These are phyloP conservation scores for Spinacia oleracea DNA, from an alignment of 179 eudicot species.

Conservation along the genomic window DNA sequence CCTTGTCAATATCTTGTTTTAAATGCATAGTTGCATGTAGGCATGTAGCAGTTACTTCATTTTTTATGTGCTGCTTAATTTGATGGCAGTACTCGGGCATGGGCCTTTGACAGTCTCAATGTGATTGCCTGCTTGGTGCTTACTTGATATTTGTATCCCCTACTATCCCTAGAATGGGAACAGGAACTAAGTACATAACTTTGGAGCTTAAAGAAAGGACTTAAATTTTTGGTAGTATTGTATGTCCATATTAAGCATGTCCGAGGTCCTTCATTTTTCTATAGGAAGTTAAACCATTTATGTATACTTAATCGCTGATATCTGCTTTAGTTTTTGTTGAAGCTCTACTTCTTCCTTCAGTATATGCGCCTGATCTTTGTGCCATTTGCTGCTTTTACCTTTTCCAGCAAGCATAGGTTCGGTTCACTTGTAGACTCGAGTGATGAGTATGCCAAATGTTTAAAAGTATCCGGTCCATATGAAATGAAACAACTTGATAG, in stretches of 20 bases:
- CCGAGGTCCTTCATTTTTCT: not conserved
- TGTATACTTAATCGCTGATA: not conserved
- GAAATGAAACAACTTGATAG: conserved; percentile 1
- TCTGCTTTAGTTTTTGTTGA: not conserved
- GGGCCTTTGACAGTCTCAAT: not conserved
- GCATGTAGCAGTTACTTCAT: not conserved
- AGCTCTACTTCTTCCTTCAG: not conserved
- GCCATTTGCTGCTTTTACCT: not conserved
- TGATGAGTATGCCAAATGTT: not conserved
- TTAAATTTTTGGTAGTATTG: not conserved
- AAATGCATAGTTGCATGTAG: not conserved
- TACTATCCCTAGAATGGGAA: not conserved
- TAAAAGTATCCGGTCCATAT: not conserved
- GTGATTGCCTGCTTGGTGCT: conserved; percentile 3
- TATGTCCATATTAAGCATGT: not conserved
- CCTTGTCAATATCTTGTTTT: not conserved
- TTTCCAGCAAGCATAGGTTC: not conserved
- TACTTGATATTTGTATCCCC: not conserved
- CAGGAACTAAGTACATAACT: not conserved
- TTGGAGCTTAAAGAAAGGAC: not conserved
- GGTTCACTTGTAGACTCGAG: not conserved
- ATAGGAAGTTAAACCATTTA: not conserved
- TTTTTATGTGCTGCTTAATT: not conserved
- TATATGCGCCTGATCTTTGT: not conserved
- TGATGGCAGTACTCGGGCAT: not conserved